These are phyloP conservation scores for Medicago truncatula DNA, from an alignment of 306 rosid genomes.

Conservation along the genomic window DNA sequence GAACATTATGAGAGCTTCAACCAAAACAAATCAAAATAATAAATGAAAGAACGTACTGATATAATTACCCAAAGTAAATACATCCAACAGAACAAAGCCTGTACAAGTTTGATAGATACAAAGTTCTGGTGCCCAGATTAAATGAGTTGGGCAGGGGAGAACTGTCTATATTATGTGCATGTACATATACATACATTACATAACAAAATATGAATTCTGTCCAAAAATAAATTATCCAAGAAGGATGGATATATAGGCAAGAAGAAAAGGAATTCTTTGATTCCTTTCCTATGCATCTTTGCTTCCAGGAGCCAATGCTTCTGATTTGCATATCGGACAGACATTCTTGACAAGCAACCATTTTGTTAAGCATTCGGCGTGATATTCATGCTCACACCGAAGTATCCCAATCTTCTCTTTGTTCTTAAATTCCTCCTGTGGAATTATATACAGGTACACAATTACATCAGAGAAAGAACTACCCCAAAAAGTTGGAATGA, in stretches of 20 bases:
- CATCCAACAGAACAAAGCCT: conserved; percentile 54
- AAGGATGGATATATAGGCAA: conserved; percentile 14
- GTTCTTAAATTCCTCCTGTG: conserved; percentile 79
- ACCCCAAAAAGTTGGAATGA: background rate
- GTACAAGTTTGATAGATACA: conserved; percentile 83
- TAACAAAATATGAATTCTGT: conserved; percentile 48
- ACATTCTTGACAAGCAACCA: conserved; percentile 90
- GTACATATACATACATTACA: conserved; percentile 64
- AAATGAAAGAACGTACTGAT: conserved; percentile 22
- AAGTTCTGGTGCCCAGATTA: conserved; percentile 63
- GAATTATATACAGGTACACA: conserved; percentile 23
- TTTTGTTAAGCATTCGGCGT: conserved; percentile 75
- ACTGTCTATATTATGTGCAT: conserved; percentile 64
- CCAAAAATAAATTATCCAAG: conserved; percentile 47
- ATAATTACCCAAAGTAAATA: conserved; percentile 46
- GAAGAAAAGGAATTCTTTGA: conserved; percentile 33
- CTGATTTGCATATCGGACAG: conserved; percentile 96
- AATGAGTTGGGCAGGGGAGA: conserved; percentile 57
- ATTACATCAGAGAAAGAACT: conserved; percentile 13
- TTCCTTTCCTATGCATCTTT: conserved; percentile 53
- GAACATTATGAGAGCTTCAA: background rate
- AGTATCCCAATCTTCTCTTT: conserved; percentile 75
- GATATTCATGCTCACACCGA: conserved; percentile 88
- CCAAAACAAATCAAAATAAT: conserved; percentile 39
- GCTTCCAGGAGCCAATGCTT: conserved; percentile 64